A percentile compares a stretch with the other conserved stretches of the same genome.
These are phyloP conservation scores for Cryptococcus sp. DNA, from an alignment of 1,284 basidiomycete species.

Conservation along the genomic window DNA sequence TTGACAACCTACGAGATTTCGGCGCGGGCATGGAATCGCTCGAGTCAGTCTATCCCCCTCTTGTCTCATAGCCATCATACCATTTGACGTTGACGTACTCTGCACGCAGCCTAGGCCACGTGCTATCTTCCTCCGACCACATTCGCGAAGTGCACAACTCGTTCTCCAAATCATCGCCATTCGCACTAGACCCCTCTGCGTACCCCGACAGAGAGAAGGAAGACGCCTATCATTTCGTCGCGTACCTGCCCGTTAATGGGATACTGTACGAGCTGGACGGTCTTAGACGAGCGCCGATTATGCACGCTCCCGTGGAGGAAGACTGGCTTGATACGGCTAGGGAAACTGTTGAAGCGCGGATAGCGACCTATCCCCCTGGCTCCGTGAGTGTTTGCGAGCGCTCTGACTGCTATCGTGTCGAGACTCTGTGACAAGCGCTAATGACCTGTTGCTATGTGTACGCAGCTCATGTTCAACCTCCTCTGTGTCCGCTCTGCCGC, in stretches of 20 bases:
- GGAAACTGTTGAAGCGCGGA: slow-evolving; percentile 78
- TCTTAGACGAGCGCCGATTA: slow-evolving; percentile 72
- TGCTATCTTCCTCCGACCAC: slow-evolving; percentile 82
- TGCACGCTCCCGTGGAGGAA: slow-evolving; percentile 68
- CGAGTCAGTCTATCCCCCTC: slow-evolving; percentile 39
- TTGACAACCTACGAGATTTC: slow-evolving; percentile 74
- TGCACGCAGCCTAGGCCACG: slow-evolving; percentile 68
- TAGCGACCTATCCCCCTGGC: slow-evolving; percentile 79
- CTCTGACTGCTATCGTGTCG: no score
- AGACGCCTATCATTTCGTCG: slow-evolving; percentile 91
- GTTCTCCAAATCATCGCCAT: slow-evolving; percentile 74
- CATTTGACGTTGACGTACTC: background rate
- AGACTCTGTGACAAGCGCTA: background rate
- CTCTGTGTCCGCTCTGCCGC: slow-evolving; percentile 80
- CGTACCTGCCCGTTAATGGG: slow-evolving; percentile 80
- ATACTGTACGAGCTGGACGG: slow-evolving; percentile 89
- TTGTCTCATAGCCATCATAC: background rate
- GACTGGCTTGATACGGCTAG: slow-evolving; percentile 79
- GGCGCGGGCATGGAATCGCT: slow-evolving; percentile 80
- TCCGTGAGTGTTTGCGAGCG: slow-evolving; percentile 63
- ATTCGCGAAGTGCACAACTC: slow-evolving; percentile 82
- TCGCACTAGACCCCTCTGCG: slow-evolving; percentile 68
- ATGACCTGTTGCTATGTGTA: background rate
- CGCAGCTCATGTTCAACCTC: slow-evolving; percentile 84
- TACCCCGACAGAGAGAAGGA: slow-evolving; percentile 65